Evolutionary conservation across 1,284 basidiomycete genomes (phyloP), one percentile per base, ranked within the genome.

Genomic region (Ganoderma lingzhi): DNA sequence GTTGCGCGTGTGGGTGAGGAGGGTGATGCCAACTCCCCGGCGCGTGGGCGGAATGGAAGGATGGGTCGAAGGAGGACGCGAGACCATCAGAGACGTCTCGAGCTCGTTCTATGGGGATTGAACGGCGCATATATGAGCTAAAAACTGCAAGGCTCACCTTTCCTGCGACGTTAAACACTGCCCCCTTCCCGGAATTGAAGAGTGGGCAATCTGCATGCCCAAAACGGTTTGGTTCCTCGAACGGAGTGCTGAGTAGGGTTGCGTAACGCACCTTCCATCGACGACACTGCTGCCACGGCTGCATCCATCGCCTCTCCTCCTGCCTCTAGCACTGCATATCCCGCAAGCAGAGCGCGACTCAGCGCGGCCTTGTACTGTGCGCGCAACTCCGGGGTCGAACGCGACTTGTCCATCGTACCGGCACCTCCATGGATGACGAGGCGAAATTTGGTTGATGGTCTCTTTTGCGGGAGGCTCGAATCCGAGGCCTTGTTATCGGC

Each of bases 231-330:
- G 32, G 9, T 39, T 59, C 55, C 30, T 48, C 6, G 6, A 37
- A 39, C 39, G 6, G 8, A 32, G 12, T 28, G 19, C 17, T 30
- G 35, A 58, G 41, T 15, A 37, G 35, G 17, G 37, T 55, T 23
- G 6, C 15, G 1, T 3, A 8, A 64, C 81, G n/a, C 63, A 90
- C 93, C 90, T 86, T 95, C 94, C 85, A 96, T 83, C 10, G 84
- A 80, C 0, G 86, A 83, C 6, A 94, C 94, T 0, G 94, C 93
- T 8, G 92, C 90, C 2, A 92, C 90, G 2, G 86, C 88, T n/a
- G 94, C 93, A 76, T 95, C 93, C 84, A 96, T 89, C 3, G 94
- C 93, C 75, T 93, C 91, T 0, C 93, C 92, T 30, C 92, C 92
- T 2, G 83, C 77, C 44, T 79, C 80, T 48, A 95, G 84, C 19